A percentile compares a stretch with the other conserved stretches of the same genome.
Conservation (phyloP, 768 basidiomycete species). For the Tephrocybe sp. region DNA sequence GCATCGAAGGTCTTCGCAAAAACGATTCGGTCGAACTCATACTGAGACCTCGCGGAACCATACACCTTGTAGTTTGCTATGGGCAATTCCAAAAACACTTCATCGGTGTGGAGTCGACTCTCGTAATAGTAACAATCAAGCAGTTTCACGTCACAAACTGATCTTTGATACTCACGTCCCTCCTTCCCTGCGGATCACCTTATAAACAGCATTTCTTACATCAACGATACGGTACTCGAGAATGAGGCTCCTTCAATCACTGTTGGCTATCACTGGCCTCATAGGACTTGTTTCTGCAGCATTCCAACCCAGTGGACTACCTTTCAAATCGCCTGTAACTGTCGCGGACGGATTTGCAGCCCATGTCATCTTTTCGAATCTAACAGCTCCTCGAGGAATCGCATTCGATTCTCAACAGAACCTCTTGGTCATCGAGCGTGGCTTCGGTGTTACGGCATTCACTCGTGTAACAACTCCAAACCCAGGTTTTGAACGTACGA, state of each 20-base stretch:
- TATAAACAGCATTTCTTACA: not conserved
- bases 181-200: not conserved
- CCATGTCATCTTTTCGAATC: conserved; percentile 36
- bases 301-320: conserved; percentile 30
- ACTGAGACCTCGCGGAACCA: not conserved
- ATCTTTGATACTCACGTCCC: not conserved
- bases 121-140: not conserved
- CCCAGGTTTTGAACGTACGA: conserved; percentile 34
- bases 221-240: not conserved
- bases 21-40: no score
- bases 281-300: conserved; percentile 11
- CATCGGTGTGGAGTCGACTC: not conserved
- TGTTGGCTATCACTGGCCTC: conserved; percentile 5
- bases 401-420: conserved; percentile 36
- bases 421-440: conserved; percentile 41
- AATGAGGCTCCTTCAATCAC: conserved; percentile 7
- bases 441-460: conserved; percentile 40
- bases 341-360: conserved; percentile 33
- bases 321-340: conserved; percentile 34
- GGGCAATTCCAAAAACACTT: not conserved
- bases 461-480: conserved; percentile 20
- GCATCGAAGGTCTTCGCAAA: no score
- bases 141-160: not conserved
- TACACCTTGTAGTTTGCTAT: not conserved
- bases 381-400: conserved; percentile 41